Evolutionary conservation across 2,329 filamentous ascomycete genomes (phyloP).

Genomic region (Fusarium sp.): DNA sequence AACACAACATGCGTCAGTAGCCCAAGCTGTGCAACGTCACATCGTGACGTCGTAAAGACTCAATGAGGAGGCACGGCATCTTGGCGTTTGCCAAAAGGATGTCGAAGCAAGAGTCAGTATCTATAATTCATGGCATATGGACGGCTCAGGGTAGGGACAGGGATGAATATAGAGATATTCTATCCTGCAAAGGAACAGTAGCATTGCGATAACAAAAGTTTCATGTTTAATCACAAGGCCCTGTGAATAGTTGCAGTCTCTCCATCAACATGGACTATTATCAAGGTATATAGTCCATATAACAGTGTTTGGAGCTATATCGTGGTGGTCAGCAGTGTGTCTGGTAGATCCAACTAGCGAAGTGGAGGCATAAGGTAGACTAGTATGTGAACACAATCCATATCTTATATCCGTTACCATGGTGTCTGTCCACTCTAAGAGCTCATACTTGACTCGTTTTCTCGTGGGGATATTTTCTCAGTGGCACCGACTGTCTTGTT

Average conservation of each 20-base stretch:
- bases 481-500: neutral
- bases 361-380: neutral
- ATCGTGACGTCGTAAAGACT: neutral
- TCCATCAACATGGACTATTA: neutral
- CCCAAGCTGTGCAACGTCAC: slow-evolving; percentile 12
- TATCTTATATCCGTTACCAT: neutral
- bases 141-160: slow-evolving; percentile 1
- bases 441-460: neutral
- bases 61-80: neutral
- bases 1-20: neutral
- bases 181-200: neutral
- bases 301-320: neutral
- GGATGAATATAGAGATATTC: neutral
- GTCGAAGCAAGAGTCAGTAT: neutral
- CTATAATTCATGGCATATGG: neutral
- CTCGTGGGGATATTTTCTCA: neutral
- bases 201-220: slow-evolving; percentile 1
- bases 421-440: neutral
- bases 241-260: neutral
- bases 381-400: neutral
- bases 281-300: neutral
- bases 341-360: neutral
- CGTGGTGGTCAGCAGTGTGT: neutral
- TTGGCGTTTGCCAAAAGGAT: neutral
- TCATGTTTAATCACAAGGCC: neutral